These are phyloP conservation scores for Coemansia pectinata DNA, from an alignment of 192 early-diverging fungal species.

Conservation along the genomic window DNA sequence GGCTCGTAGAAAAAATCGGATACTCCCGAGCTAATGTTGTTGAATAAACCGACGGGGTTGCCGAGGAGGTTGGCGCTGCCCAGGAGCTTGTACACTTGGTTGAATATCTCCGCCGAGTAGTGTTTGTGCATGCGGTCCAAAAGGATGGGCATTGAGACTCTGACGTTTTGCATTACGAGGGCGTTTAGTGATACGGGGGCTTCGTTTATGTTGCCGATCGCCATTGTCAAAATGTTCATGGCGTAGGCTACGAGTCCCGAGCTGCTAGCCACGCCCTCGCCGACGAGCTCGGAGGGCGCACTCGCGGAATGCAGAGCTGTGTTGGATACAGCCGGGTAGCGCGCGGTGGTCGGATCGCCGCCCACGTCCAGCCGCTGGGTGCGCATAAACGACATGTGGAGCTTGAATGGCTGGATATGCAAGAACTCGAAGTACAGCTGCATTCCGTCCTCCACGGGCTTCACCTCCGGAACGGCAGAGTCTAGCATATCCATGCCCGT, in stretches of 20 bases:
- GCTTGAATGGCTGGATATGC: slow-evolving; percentile 89
- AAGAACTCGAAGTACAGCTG: slow-evolving; percentile 94
- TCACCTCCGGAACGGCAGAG: slow-evolving; percentile 70
- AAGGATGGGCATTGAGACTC: slow-evolving; percentile 73
- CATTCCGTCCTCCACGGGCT: slow-evolving; percentile 63
- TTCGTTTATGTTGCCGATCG: slow-evolving; percentile 95
- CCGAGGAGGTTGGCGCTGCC: slow-evolving; percentile 97
- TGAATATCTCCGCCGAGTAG: slow-evolving; percentile 88
- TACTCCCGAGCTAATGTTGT: slow-evolving; percentile 91
- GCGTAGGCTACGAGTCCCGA: slow-evolving; percentile 58
- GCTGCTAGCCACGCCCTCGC: slow-evolving; percentile 43
- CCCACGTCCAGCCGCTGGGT: slow-evolving; percentile 56
- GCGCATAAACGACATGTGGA: slow-evolving; percentile 95
- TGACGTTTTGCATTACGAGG: slow-evolving; percentile 85
- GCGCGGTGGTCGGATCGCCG: slow-evolving; percentile 21
- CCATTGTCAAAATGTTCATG: slow-evolving; percentile 91
- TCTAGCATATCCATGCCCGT: slow-evolving; percentile 36
- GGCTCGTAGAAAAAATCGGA: slow-evolving; percentile 98
- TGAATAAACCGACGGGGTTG: slow-evolving; percentile 97
- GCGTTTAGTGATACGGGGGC: slow-evolving; percentile 90
- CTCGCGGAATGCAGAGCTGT: too few relatives aligned
- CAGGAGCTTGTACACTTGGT: slow-evolving; percentile 81
- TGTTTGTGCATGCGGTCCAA: slow-evolving; percentile 78
- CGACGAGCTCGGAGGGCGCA: neutral
- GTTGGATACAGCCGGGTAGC: too few relatives aligned